Percentiles rank a stretch among this genome's conserved stretches.
These are phyloP conservation scores for Chlorophyllum brunneum DNA, from an alignment of 768 basidiomycete species.

Conservation along the genomic window DNA sequence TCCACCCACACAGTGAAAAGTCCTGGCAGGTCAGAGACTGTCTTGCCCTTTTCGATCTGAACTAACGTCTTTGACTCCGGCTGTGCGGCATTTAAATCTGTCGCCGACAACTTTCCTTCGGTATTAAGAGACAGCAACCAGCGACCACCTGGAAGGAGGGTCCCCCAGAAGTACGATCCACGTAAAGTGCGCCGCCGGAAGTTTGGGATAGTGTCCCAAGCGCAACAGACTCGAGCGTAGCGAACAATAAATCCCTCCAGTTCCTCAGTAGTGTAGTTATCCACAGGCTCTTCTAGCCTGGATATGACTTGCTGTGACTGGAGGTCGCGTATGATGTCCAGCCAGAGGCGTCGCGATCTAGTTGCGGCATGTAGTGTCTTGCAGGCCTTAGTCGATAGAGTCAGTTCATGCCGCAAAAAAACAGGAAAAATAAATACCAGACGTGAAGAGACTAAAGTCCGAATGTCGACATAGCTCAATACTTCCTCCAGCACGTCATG, in stretches of 20 bases:
- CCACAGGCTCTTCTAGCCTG: background rate
- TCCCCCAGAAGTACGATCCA: too few species aligned
- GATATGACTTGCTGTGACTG: background rate
- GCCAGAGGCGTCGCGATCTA: background rate
- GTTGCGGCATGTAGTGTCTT: background rate
- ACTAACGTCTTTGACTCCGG: too few species aligned
- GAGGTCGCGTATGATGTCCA: background rate
- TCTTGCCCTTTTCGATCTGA: too few species aligned
- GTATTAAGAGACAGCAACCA: background rate
- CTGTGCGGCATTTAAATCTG: background rate
- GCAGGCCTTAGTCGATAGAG: background rate
- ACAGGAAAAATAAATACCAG: background rate
- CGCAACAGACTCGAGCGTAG: too few species aligned
- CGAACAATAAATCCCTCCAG: background rate
- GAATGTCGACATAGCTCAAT: too few species aligned
- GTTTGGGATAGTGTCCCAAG: too few species aligned
- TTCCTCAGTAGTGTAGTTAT: background rate
- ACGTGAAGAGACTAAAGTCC: too few species aligned
- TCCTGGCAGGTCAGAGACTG: too few species aligned
- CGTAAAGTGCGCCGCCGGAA: too few species aligned
- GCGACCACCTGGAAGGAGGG: background rate
- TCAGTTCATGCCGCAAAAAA: background rate
- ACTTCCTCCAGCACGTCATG: too few species aligned
- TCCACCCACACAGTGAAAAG: too few species aligned
- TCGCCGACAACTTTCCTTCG: background rate